Evolutionary conservation across 495 filamentous ascomycete species (phyloP).

Genomic region (Lasiosphaeria hispida): DNA sequence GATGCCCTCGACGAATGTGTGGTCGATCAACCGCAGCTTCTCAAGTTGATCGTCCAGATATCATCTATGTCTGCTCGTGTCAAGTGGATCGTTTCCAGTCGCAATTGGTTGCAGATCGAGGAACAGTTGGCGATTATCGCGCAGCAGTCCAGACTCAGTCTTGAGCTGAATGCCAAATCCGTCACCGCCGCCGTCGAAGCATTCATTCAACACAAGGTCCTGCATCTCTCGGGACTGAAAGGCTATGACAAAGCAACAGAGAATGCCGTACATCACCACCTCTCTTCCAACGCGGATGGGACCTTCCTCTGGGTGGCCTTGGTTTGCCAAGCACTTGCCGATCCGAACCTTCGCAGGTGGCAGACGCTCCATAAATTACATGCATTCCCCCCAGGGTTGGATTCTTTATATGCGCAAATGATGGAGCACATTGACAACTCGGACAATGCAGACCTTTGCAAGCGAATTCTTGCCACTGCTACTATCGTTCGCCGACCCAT

Average conservation of each 20-base stretch:
- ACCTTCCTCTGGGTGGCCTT: constrained; percentile 39
- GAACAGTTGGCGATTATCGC: constrained; percentile 20
- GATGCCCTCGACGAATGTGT: constrained; percentile 18
- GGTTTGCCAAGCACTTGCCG: constrained; percentile 27
- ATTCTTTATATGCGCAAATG: constrained; percentile 26
- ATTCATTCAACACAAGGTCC: constrained; percentile 39
- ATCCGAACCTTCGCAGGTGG: neutral
- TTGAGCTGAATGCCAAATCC: constrained; percentile 32
- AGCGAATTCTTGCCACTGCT: constrained; percentile 14
- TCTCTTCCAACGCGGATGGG: constrained; percentile 26
- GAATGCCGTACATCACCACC: constrained; percentile 14
- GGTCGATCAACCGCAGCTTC: constrained; percentile 1
- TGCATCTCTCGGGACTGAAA: constrained; percentile 15
- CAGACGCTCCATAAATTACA: constrained; percentile 11
- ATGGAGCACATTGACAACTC: constrained; percentile 10
- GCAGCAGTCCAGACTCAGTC: constrained; percentile 23
- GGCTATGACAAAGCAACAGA: constrained; percentile 14
- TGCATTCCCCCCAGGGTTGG: constrained; percentile 17
- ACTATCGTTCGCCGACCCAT: constrained; percentile 23
- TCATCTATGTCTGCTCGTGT: constrained; percentile 7
- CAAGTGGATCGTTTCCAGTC: constrained; percentile 18
- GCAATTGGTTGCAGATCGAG: constrained; percentile 16
- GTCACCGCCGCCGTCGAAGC: constrained; percentile 21
- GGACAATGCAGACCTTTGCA: constrained; percentile 12
- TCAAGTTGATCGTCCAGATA: constrained; percentile 1